Base-by-base conservation (phyloP, 1,284 basidiomycete species). In the Mycena sp. region DNA sequence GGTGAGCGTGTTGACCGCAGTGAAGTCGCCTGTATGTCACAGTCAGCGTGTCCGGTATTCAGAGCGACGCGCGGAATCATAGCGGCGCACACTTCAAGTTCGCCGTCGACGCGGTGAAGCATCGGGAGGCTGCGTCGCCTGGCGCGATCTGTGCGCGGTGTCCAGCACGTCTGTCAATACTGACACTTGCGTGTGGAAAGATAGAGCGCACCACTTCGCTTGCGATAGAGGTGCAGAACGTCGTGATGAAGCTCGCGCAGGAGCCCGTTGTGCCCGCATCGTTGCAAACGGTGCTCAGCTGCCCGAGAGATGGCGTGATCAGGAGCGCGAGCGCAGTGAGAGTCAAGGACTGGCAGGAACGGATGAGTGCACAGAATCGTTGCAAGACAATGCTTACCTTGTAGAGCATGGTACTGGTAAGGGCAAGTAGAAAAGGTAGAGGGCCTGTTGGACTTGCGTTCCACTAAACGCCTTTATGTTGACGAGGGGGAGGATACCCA, bases 151-250 rank as follows among this genome's bases (percentile, higher is more conserved):
- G 44, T 37, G 29, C 10, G 29, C 3, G 43, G 23, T 4, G 6
- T 26, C 23, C 21, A 21, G 35, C 5, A 35, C 19, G 35, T 46
- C n/a, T 21, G 40, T 25, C 0, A 45, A n/a, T 45, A 10, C 14
- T 26, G 6, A 10, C 4, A 25, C 23, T 44, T 19, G 41, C 16
- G 19, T 35, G 5, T 23, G 29, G 25, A 7, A n/a, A 19, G 30
- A 25, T 1, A n/a, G 32, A 50, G 30, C 53, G 25, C 19, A 44
- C 53, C 41, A 17, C 19, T 44, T 32, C 14, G 30, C 3, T 37
- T 25, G 41, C 28, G 12, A 55, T 35, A 16, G 53, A 55, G 12
- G 53, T 55, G 30, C 53, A 55, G 40, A 55, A 55, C 14, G 53
- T 55, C 21, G 53, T 45, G 40, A 55, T 44, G 17, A 35, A 55